Evolutionary conservation across 2,329 filamentous ascomycete species (phyloP).

Genomic region (Aspergillus fructus): DNA sequence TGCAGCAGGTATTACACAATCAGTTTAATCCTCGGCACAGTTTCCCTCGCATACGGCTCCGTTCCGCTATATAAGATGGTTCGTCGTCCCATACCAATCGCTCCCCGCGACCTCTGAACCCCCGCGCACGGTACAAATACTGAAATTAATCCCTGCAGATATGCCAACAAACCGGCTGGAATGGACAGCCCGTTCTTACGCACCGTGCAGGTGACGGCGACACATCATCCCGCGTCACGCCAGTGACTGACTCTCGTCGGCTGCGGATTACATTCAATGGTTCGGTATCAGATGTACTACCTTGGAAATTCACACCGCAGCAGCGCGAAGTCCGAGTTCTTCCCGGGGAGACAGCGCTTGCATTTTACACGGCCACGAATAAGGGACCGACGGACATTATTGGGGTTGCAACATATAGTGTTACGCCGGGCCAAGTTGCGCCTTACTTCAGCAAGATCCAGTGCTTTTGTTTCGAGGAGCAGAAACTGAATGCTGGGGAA

Average conservation of each 20-base stretch:
- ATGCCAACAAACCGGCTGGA: conserved; percentile 67
- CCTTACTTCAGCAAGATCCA: conserved; percentile 99
- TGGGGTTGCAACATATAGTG: conserved; percentile 95
- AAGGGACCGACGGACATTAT: conserved; percentile 89
- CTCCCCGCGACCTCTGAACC: background rate
- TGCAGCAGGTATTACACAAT: conserved; percentile 60
- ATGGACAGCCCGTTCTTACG: conserved; percentile 85
- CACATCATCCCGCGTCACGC: conserved; percentile 72
- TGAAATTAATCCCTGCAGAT: conserved; percentile 34
- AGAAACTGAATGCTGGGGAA: conserved; percentile 90
- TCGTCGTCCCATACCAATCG: conserved; percentile 11
- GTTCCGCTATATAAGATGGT: conserved; percentile 70
- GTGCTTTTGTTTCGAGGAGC: conserved; percentile 98
- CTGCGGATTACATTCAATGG: conserved; percentile 96
- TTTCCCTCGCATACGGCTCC: conserved; percentile 64
- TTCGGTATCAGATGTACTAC: conserved; percentile 89
- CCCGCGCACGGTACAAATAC: background rate
- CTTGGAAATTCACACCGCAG: conserved; percentile 96
- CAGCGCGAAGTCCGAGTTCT: conserved; percentile 94
- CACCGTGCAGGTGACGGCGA: conserved; percentile 66
- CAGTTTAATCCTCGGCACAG: conserved; percentile 62
- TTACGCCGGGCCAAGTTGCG: conserved; percentile 91
- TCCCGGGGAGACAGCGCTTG: conserved; percentile 92
- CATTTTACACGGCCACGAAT: conserved; percentile 97
- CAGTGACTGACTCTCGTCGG: conserved; percentile 76